Base-by-base conservation (phyloP, 768 basidiomycete genomes). In the Auricularia sp. region DNA sequence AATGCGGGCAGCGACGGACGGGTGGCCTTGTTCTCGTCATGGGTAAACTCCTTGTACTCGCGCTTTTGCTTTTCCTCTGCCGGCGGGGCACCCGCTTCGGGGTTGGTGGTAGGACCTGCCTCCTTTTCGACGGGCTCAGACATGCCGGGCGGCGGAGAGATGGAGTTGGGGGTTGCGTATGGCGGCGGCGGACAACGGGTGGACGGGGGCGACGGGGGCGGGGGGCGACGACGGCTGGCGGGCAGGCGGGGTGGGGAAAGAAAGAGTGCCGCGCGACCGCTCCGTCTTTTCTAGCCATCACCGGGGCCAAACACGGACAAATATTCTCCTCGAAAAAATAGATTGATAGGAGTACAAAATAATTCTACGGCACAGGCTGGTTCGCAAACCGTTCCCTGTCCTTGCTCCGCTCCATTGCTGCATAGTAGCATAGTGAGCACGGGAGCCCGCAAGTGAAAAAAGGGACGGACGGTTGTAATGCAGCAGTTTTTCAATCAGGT, bases 401-500 rank as follows among this genome's bases (percentile, higher is more conserved):
- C 63, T 70, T 71, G 44, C 65, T 66, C 29, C 72, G 72, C 66
- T 73, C 72, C 69, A 71, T 73, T 7, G 72, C 70, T 71, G 58
- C 33, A 14, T 29, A 29, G 29, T 29, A 29, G 29, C 29, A 37
- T n/a, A n/a, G 35, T 8, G 18, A 61, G 39, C 47, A 33, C 8
- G 3, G 37, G n/a, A 33, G 24, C 33, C 51, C 59, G 44, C 36
- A 24, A 10, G 34, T 62, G 36, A 34, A 39, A 11, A 47, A 62
- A 35, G n/a, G 56, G 13, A 10, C 42, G 62, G 80, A 97, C 94
- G 94, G 75, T 95, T 96, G 75, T 96, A 98, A 71, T 96, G 93
- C 29, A 98, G 79, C 18, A 98, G 82, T 76, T 98, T 98, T 77
- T 98, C 96, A 69, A 98, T 98, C 68, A 98, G 81, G 77, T 98